Base-by-base conservation (phyloP, 352 stramenopile genomes). In the Phytophthora constricta region DNA sequence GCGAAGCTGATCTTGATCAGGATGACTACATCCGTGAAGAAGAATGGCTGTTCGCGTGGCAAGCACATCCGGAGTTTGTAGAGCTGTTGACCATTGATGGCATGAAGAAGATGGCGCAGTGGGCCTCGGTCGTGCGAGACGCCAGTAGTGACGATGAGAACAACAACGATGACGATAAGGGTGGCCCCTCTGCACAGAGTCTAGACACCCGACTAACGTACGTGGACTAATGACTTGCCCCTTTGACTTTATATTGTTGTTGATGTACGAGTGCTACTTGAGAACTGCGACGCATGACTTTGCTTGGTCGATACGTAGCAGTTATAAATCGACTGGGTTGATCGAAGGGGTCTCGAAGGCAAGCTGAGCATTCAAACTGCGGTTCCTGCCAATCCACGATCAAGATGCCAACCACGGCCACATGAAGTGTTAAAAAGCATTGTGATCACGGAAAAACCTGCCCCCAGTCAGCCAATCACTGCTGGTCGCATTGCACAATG, bases 71-170 rank as follows among this genome's bases (percentile, higher is more conserved):
- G 2, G 87, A 95, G 58, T 90, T 95, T 27, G 84, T 95, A 5
- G 87, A 95, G 62, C 70, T 95, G 43, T 76, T 95, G 76, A 93
- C 87, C 1, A 91, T 95, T 50, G 87, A 95, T 48, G 87, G 84
- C 16, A 91, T 95, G 84, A 90, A 90, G 56, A 95, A 95, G 57
- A 84, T 95, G 51, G 81, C 83, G 23, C 83, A 92, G 53, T 91
- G 84, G 84, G 84, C 84, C 11, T 88, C 83, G 0, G 80, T 91
- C 20, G 83, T 91, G 4, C 72, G 75, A 53, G 66, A 76, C 2
- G 19, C n/a, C 22, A 64, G 58, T 16, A 70, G 51, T 8, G 66
- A 64, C 23, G 65, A 77, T 16, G 59, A 64, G 22, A 47, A 66
- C 22, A 51, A 62, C 25, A 62, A 79, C 11, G 68, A 68, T 4